A percentile compares a stretch with the other conserved stretches of the same genome.
Evolutionary conservation across 2,329 filamentous ascomycete species (phyloP).

Genomic region (Pyrenophora teres): DNA sequence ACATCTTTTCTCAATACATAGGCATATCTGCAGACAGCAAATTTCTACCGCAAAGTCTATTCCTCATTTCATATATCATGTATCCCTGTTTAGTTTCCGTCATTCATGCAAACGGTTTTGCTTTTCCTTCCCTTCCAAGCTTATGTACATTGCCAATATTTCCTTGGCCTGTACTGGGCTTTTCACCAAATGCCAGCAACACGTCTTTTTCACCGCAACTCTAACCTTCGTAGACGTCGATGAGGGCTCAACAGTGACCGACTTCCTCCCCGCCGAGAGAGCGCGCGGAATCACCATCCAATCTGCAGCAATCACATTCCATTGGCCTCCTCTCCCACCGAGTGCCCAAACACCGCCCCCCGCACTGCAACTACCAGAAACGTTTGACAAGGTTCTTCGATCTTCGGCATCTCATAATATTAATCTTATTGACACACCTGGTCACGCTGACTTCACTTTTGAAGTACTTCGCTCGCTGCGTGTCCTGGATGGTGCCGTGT

Average conservation of each 20-base stretch:
- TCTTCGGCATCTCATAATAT: conserved; percentile 60
- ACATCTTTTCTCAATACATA: not conserved
- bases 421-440: conserved; percentile 82
- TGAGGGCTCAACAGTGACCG: conserved; percentile 93
- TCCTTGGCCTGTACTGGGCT: too few relatives aligned
- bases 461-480: conserved; percentile 90
- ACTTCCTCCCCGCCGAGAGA: conserved; percentile 92
- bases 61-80: too few relatives aligned
- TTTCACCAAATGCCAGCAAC: not conserved
- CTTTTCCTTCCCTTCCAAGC: not conserved
- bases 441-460: conserved; percentile 96
- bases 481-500: conserved; percentile 88
- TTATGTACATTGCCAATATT: not conserved
- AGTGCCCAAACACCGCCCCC: conserved; percentile 21
- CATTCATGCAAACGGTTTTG: too few relatives aligned
- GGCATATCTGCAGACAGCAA: not conserved
- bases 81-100: too few relatives aligned
- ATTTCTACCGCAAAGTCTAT: too few relatives aligned
- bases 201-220: too few relatives aligned
- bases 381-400: conserved; percentile 46
- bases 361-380: conserved; percentile 36
- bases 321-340: conserved; percentile 74
- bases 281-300: conserved; percentile 96
- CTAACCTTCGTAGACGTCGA: conserved; percentile 70
- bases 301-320: conserved; percentile 92